A percentile compares a stretch with the other conserved stretches of the same genome.
Evolutionary conservation across 495 filamentous ascomycete species (phyloP).

Genomic region (Penicillium herquei): DNA sequence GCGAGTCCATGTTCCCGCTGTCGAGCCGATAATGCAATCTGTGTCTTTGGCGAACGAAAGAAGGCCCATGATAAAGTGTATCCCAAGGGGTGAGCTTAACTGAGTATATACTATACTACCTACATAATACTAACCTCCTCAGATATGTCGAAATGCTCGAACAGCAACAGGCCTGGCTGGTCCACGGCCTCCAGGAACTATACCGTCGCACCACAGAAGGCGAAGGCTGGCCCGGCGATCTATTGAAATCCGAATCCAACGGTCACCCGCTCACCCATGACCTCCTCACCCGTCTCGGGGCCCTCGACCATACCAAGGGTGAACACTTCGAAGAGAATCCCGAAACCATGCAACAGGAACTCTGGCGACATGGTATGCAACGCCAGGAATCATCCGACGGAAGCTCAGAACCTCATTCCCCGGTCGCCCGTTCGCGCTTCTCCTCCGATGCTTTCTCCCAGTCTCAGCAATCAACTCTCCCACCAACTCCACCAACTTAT

Average conservation of each 20-base stretch:
- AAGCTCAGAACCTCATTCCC: slow-evolving; percentile 53
- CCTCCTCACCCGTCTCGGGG: slow-evolving; percentile 58
- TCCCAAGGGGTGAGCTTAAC: slow-evolving; percentile 57
- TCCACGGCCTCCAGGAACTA: slow-evolving; percentile 59
- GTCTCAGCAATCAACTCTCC: slow-evolving; percentile 19
- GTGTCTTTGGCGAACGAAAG: slow-evolving; percentile 62
- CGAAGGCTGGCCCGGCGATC: slow-evolving; percentile 55
- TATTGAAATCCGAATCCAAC: slow-evolving; percentile 48
- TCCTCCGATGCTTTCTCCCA: slow-evolving; percentile 36
- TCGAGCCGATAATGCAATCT: slow-evolving; percentile 58
- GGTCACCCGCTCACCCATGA: slow-evolving; percentile 67
- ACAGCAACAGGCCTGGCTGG: slow-evolving; percentile 63
- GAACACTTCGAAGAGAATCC: slow-evolving; percentile 61
- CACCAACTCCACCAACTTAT: slow-evolving; percentile 38
- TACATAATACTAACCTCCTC: slow-evolving; percentile 6
- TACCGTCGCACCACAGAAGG: slow-evolving; percentile 52
- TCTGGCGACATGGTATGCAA: slow-evolving; percentile 51
- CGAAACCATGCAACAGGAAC: slow-evolving; percentile 51
- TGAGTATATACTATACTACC: slow-evolving; percentile 13
- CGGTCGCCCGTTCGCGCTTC: slow-evolving; percentile 34
- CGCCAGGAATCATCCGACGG: slow-evolving; percentile 53
- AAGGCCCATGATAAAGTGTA: slow-evolving; percentile 63
- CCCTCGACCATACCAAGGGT: slow-evolving; percentile 48
- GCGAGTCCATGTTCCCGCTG: slow-evolving; percentile 59
- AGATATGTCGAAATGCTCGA: slow-evolving; percentile 74